Conservation (phyloP, 768 basidiomycete species). For the Calocera cornea region DNA sequence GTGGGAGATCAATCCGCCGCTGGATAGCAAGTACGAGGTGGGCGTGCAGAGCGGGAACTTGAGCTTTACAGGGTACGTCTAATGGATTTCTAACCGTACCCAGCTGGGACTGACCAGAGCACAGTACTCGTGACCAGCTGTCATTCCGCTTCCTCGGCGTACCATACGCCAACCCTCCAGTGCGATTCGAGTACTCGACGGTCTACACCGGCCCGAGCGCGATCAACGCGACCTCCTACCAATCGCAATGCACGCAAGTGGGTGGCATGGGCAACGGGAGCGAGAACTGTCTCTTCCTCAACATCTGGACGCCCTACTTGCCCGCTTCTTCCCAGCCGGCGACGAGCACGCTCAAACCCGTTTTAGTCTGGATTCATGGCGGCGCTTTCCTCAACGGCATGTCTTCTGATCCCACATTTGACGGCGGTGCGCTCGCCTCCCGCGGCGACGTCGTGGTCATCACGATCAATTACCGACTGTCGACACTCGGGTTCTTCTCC, state of each 20-base stretch:
- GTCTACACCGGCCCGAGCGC: slow-evolving; percentile 17
- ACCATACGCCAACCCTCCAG: slow-evolving; percentile 34
- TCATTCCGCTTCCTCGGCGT: slow-evolving; percentile 43
- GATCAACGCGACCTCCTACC: slow-evolving; percentile 12
- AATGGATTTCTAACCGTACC: neutral
- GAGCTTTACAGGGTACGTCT: slow-evolving; percentile 7
- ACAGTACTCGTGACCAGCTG: slow-evolving; percentile 34
- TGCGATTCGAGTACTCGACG: slow-evolving; percentile 33
- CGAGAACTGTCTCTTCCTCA: slow-evolving; percentile 20
- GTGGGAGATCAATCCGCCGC: neutral
- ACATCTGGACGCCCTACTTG: slow-evolving; percentile 22
- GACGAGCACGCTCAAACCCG: slow-evolving; percentile 12
- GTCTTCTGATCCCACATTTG: slow-evolving; percentile 14
- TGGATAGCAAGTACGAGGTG: neutral
- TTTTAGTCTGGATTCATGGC: slow-evolving; percentile 21
- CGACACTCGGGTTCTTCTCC: slow-evolving; percentile 26
- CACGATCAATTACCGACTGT: slow-evolving; percentile 10
- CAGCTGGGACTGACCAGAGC: too few relatives aligned
- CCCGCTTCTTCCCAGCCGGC: slow-evolving; percentile 8
- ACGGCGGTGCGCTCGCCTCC: slow-evolving; percentile 14
- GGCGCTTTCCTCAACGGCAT: slow-evolving; percentile 19
- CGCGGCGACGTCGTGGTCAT: slow-evolving; percentile 13
- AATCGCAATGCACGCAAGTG: slow-evolving; percentile 7
- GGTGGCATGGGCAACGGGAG: slow-evolving; percentile 6
- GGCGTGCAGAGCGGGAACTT: neutral